phyloP scores from a whole-genome alignment of 1,284 basidiomycete species.

The Cutaneotrichosporon arboriforme region DNA sequence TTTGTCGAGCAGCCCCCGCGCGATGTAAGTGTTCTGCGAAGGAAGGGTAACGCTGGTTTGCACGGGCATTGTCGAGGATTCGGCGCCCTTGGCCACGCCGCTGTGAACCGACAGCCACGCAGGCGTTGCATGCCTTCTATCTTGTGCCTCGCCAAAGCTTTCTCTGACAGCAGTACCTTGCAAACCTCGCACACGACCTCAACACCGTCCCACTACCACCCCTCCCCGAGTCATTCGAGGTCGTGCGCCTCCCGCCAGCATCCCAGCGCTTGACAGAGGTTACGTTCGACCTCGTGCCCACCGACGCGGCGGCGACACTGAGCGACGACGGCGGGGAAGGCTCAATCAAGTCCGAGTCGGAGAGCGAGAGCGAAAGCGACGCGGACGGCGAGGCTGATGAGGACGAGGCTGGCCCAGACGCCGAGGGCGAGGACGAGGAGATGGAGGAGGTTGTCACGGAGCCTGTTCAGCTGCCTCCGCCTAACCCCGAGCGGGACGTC shows the following conservation, averaged over 20 bases:
- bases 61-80: too few relatives aligned
- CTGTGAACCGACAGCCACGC: too few relatives aligned
- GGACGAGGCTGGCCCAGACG: conserved; percentile 18
- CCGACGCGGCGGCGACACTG: conserved; percentile 55
- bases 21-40: conserved; percentile 60
- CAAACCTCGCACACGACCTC: conserved; percentile 81
- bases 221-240: conserved; percentile 85
- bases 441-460: conserved; percentile 34
- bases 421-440: conserved; percentile 33
- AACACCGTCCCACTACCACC: conserved; percentile 84
- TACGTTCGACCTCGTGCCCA: conserved; percentile 89
- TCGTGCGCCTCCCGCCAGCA: conserved; percentile 73
- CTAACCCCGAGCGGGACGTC: conserved; percentile 23
- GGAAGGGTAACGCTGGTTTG: too few relatives aligned
- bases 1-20: conserved; percentile 89
- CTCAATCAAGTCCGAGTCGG: conserved; percentile 22
- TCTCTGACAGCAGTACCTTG: conserved; percentile 63
- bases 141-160: too few relatives aligned
- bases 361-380: conserved; percentile 7
- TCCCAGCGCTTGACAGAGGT: conserved; percentile 80
- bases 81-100: too few relatives aligned
- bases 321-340: conserved; percentile 22
- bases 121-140: too few relatives aligned
- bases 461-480: neutral
- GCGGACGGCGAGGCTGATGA: conserved; percentile 18